A percentile compares a stretch with the other conserved stretches of the same genome.
Conservation (phyloP, 805 yeast species). For the Blastobotrys robertii region DNA sequence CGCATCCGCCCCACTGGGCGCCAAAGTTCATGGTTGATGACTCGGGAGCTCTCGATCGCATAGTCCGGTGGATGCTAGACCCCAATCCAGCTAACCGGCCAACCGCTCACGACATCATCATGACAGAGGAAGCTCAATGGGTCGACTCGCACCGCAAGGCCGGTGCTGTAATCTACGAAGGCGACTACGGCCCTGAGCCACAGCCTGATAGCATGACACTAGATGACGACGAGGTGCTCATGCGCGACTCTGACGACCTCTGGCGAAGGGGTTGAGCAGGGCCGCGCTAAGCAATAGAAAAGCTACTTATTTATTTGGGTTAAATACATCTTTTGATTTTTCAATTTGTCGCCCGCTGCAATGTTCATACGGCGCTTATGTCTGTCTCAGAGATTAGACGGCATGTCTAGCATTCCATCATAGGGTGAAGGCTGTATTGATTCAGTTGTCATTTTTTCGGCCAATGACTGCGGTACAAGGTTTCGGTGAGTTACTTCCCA, state of each 20-base stretch:
- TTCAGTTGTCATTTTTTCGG: too few relatives aligned
- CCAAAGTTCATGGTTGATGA: slow-evolving; percentile 76
- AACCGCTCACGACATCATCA: slow-evolving; percentile 62
- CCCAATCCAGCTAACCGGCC: slow-evolving; percentile 79
- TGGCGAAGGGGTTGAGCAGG: neutral
- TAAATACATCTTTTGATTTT: too few relatives aligned
- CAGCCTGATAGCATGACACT: slow-evolving; percentile 21
- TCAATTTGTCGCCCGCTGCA: too few relatives aligned
- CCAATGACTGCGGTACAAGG: too few relatives aligned
- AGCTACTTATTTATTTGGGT: too few relatives aligned
- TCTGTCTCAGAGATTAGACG: too few relatives aligned
- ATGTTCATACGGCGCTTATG: too few relatives aligned
- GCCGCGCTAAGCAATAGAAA: too few relatives aligned
- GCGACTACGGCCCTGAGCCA: slow-evolving; percentile 83
- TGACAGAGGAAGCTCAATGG: slow-evolving; percentile 59
- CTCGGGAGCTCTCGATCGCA: slow-evolving; percentile 57
- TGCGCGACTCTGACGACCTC: neutral
- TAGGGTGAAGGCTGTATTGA: too few relatives aligned
- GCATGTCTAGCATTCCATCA: too few relatives aligned
- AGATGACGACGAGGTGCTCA: slow-evolving; percentile 1
- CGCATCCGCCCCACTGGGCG: slow-evolving; percentile 60
- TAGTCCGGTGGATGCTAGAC: slow-evolving; percentile 82
- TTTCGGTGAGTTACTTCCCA: too few relatives aligned
- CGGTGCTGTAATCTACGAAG: slow-evolving; percentile 92
- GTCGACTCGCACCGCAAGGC: slow-evolving; percentile 77